Conservation (phyloP, 1,284 basidiomycete genomes). For the Ustilago trichophora region DNA sequence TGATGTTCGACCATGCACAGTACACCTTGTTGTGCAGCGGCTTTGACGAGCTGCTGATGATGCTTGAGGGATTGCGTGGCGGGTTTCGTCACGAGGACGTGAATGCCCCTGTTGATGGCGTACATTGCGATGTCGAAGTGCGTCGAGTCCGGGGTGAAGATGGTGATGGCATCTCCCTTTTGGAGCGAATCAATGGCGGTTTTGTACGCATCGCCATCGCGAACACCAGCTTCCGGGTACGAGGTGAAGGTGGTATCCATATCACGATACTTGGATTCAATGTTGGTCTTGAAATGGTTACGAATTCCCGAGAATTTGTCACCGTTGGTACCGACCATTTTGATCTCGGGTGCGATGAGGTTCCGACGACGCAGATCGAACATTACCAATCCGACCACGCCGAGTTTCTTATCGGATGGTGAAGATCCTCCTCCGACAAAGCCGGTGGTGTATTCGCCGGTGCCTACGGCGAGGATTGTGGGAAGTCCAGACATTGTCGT, state of each 20-base stretch:
- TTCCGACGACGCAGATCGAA: constrained; percentile 87
- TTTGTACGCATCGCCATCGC: constrained; percentile 86
- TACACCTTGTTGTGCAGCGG: constrained; percentile 80
- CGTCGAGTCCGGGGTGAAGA: constrained; percentile 80
- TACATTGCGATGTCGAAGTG: constrained; percentile 86
- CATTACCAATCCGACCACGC: constrained; percentile 84
- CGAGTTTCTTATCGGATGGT: constrained; percentile 89
- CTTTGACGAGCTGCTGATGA: constrained; percentile 79
- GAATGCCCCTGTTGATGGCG: constrained; percentile 82
- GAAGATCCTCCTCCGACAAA: constrained; percentile 89
- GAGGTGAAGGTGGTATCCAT: constrained; percentile 83
- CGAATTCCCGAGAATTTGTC: constrained; percentile 84
- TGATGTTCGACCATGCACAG: constrained; percentile 89
- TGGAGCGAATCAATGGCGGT: constrained; percentile 80
- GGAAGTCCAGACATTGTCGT: constrained; percentile 18
- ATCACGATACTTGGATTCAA: constrained; percentile 82
- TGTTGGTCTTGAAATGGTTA: constrained; percentile 82
- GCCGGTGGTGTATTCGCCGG: constrained; percentile 78
- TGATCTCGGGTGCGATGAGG: constrained; percentile 76
- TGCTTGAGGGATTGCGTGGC: constrained; percentile 85
- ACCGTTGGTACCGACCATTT: constrained; percentile 85
- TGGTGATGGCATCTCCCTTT: constrained; percentile 84
- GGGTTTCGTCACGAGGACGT: constrained; percentile 91
- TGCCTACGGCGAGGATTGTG: constrained; percentile 40
- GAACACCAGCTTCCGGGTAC: constrained; percentile 77